Evolutionary conservation across 148 eudicot species (phyloP).

Genomic region (Rhododendron ovatum): DNA sequence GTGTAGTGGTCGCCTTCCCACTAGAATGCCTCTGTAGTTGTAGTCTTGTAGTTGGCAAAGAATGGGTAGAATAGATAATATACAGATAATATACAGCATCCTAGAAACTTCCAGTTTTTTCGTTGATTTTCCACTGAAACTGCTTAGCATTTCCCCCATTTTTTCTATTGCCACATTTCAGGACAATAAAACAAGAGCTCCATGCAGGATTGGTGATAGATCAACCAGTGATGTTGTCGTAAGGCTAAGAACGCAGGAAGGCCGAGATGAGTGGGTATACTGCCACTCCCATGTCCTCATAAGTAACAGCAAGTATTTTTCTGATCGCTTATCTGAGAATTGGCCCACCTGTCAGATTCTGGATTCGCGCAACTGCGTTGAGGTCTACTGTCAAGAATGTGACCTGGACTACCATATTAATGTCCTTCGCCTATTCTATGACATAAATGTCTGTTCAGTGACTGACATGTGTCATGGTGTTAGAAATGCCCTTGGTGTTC

Average conservation of each 20-base stretch:
- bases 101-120: background rate
- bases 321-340: conserved; percentile 83
- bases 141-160: background rate
- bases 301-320: conserved; percentile 74
- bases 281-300: conserved; percentile 75
- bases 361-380: conserved; percentile 89
- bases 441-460: conserved; percentile 23
- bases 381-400: conserved; percentile 68
- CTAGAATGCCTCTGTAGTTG: too few species aligned
- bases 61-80: background rate
- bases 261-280: conserved; percentile 85
- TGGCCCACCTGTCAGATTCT: conserved; percentile 97
- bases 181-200: conserved; percentile 32
- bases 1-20: too few species aligned
- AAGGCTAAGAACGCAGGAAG: conserved; percentile 70
- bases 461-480: conserved; percentile 60
- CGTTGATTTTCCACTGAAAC: background rate
- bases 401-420: conserved; percentile 67
- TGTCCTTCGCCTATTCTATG: conserved; percentile 66
- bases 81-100: background rate
- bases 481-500: conserved; percentile 68
- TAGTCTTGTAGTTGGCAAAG: too few species aligned
- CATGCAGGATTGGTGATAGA: conserved; percentile 64
- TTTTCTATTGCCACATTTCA: conserved; percentile 15
- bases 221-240: conserved; percentile 88